Percentiles rank a stretch among this genome's conserved stretches.
These are phyloP conservation scores for Bacidia rubella DNA, from an alignment of 495 filamentous ascomycete species.

Conservation along the genomic window DNA sequence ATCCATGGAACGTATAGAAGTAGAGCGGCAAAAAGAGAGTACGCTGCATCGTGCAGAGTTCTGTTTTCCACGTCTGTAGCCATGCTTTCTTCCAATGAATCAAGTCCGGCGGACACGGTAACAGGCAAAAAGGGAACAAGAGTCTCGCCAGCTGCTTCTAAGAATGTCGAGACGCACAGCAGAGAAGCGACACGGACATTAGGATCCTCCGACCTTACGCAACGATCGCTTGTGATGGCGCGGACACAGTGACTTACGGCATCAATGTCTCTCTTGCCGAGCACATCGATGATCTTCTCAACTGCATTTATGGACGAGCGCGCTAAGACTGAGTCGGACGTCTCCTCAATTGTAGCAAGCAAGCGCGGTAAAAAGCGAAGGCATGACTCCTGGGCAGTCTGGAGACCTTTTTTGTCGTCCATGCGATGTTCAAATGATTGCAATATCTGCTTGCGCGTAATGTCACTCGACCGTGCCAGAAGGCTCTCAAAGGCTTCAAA, in stretches of 20 bases:
- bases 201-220: constrained; percentile 57
- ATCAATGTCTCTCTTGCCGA: constrained; percentile 71
- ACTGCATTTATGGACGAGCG: constrained; percentile 74
- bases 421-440: constrained; percentile 64
- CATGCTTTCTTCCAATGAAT: constrained; percentile 51
- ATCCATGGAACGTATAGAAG: constrained; percentile 75
- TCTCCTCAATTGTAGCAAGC: constrained; percentile 56
- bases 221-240: constrained; percentile 60
- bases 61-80: constrained; percentile 35
- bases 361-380: constrained; percentile 68
- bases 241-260: constrained; percentile 50
- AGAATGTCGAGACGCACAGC: constrained; percentile 76
- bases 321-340: constrained; percentile 57
- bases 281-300: constrained; percentile 79
- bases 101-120: constrained; percentile 54
- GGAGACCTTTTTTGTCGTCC: constrained; percentile 48
- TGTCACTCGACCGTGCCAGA: constrained; percentile 52
- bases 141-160: constrained; percentile 71
- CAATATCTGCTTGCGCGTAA: constrained; percentile 62
- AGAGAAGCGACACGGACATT: constrained; percentile 66
- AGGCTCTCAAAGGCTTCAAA: constrained; percentile 69
- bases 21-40: constrained; percentile 63
- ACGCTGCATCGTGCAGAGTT: constrained; percentile 67
- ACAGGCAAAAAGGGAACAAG: constrained; percentile 72
- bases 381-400: constrained; percentile 54